These are phyloP conservation scores for Madurella mycetomatis DNA, from an alignment of 2,329 filamentous ascomycete species.

Conservation along the genomic window DNA sequence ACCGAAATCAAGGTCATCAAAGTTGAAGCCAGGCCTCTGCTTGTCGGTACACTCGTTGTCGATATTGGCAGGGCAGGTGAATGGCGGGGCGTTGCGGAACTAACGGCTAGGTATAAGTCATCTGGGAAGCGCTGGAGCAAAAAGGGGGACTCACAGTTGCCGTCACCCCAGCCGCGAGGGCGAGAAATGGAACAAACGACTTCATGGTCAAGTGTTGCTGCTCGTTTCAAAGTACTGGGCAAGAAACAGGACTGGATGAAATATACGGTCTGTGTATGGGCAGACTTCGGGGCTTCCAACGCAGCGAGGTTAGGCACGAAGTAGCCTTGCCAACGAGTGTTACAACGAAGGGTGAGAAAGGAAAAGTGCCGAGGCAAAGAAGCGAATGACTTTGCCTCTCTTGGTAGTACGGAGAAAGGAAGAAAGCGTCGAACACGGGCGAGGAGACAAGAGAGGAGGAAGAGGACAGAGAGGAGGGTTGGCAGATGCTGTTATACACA, in stretches of 20 bases:
- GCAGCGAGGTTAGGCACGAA: background rate
- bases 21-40: conserved; percentile 69
- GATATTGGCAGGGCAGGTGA: conserved; percentile 65
- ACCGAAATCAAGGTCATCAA: conserved; percentile 58
- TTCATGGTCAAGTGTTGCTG: conserved; percentile 43
- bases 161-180: conserved; percentile 48
- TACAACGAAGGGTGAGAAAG: conserved; percentile 30
- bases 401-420: conserved; percentile 12
- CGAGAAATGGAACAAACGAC: conserved; percentile 45
- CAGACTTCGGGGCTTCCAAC: conserved; percentile 17
- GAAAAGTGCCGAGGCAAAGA: conserved; percentile 41
- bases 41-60: conserved; percentile 72
- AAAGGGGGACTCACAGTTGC: conserved; percentile 36
- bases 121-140: background rate
- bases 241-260: conserved; percentile 10
- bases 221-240: conserved; percentile 11
- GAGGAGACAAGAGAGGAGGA: conserved; percentile 18
- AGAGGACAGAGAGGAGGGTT: conserved; percentile 9
- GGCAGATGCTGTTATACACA: conserved; percentile 21
- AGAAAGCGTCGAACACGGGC: conserved; percentile 25
- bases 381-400: conserved; percentile 55
- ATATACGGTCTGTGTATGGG: conserved; percentile 9
- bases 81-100: conserved; percentile 42
- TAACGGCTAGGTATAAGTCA: conserved; percentile 20
- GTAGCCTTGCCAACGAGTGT: conserved; percentile 19